These are phyloP conservation scores for Geotrichum aggregatum DNA, from an alignment of 1,139 yeast species.

Conservation along the genomic window DNA sequence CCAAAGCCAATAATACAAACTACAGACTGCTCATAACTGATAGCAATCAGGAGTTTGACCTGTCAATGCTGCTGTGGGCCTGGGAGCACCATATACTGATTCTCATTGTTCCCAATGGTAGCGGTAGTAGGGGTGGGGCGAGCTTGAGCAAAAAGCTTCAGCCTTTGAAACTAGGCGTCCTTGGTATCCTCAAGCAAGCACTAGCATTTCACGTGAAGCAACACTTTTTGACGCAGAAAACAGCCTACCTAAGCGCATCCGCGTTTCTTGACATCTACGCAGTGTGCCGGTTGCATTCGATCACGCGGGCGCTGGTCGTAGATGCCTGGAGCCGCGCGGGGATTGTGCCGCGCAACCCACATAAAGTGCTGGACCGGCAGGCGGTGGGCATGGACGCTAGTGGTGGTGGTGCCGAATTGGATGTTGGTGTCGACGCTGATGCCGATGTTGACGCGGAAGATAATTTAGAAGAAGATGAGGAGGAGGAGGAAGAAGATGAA, in stretches of 20 bases:
- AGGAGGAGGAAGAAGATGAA: not conserved
- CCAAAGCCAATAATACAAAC: not conserved
- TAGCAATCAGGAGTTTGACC: not conserved
- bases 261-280: not conserved
- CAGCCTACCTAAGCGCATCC: not conserved
- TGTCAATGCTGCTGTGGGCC: constrained; percentile 9
- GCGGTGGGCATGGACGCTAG: not conserved
- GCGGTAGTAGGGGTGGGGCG: too few relatives aligned
- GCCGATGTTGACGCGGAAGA: too few relatives aligned
- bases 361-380: constrained; percentile 2
- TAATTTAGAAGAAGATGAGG: too few relatives aligned
- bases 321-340: constrained; percentile 2
- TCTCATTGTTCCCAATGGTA: not conserved
- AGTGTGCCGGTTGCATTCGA: not conserved
- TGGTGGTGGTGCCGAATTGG: too few relatives aligned
- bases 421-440: too few relatives aligned
- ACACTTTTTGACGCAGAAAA: not conserved
- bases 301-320: not conserved
- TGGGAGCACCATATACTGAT: constrained; percentile 7
- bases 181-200: not conserved
- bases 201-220: not conserved
- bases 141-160: not conserved
- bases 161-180: not conserved
- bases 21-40: constrained; percentile 10
- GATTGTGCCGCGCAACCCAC: constrained; percentile 3